phyloP scores from a whole-genome alignment of 306 rosid species.

The Elaeagnus macrophylla region DNA sequence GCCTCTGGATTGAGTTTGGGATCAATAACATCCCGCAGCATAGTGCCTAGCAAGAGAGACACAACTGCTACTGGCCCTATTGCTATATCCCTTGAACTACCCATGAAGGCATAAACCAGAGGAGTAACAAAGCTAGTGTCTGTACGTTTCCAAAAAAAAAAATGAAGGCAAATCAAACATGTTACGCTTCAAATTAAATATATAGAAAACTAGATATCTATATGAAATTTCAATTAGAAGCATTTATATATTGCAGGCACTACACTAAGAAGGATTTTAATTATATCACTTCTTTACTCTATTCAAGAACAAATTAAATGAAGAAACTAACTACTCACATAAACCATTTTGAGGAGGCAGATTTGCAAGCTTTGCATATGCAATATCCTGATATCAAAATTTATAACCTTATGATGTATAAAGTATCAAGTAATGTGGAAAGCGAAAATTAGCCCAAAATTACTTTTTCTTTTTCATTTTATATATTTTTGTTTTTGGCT shows the following conservation, averaged over 20 bases:
- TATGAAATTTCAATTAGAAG: no score
- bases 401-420: background rate
- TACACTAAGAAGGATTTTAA: no score
- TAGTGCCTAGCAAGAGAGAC: constrained; percentile 29
- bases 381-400: constrained; percentile 23
- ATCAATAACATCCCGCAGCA: constrained; percentile 23
- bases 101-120: constrained; percentile 30
- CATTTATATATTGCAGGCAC: no score
- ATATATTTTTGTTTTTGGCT: no score
- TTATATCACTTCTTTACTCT: no score
- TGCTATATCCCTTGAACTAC: constrained; percentile 36
- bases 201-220: no score
- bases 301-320: background rate
- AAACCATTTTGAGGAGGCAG: constrained; percentile 22
- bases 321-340: constrained; percentile 16
- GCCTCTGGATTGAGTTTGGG: background rate
- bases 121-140: constrained; percentile 38
- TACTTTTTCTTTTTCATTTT: no score
- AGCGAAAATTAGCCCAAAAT: background rate
- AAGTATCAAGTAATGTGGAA: background rate
- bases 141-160: background rate
- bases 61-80: constrained; percentile 35
- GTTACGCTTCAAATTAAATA: no score
- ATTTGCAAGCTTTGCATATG: constrained; percentile 31
- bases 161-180: background rate